Conservation (phyloP, 768 basidiomycete species). For the Paxillus involutus region DNA sequence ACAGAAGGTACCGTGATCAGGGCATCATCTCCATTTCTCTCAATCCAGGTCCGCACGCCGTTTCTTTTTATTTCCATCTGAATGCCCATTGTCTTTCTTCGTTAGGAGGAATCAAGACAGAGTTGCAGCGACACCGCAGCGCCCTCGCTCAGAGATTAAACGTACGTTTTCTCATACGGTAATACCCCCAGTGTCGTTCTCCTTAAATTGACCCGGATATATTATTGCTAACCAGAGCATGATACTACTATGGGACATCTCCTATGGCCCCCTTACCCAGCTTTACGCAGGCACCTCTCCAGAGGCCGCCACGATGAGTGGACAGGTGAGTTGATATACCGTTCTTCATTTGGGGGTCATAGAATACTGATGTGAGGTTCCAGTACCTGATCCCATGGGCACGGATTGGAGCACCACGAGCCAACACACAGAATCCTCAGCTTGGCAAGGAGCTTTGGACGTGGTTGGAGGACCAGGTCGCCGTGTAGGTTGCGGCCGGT, state of each 20-base stretch:
- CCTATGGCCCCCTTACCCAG: conserved; percentile 30
- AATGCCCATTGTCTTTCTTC: background rate
- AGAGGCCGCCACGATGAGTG: conserved; percentile 31
- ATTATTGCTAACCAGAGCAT: conserved; percentile 3
- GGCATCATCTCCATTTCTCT: conserved; percentile 44
- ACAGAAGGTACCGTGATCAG: conserved; percentile 42
- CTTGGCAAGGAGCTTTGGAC: conserved; percentile 39
- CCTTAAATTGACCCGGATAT: background rate
- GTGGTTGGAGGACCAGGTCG: conserved; percentile 46
- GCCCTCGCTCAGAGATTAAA: background rate
- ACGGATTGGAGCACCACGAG: conserved; percentile 25
- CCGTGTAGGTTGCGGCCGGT: background rate
- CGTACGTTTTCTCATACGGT: background rate
- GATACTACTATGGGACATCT: conserved; percentile 20
- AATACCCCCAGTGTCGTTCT: too few relatives aligned
- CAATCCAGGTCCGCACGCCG: conserved; percentile 38
- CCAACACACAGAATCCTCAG: conserved; percentile 26
- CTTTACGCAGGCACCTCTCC: conserved; percentile 41
- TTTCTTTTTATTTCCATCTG: background rate
- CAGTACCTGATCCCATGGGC: conserved; percentile 47
- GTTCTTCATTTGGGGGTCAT: background rate
- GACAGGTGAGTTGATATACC: conserved; percentile 28
- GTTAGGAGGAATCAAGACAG: conserved; percentile 6
- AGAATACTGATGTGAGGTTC: background rate
- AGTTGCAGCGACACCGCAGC: conserved; percentile 1